Evolutionary conservation across 176 grass and related monocot species (phyloP).

Genomic region (Ananas comosus): DNA sequence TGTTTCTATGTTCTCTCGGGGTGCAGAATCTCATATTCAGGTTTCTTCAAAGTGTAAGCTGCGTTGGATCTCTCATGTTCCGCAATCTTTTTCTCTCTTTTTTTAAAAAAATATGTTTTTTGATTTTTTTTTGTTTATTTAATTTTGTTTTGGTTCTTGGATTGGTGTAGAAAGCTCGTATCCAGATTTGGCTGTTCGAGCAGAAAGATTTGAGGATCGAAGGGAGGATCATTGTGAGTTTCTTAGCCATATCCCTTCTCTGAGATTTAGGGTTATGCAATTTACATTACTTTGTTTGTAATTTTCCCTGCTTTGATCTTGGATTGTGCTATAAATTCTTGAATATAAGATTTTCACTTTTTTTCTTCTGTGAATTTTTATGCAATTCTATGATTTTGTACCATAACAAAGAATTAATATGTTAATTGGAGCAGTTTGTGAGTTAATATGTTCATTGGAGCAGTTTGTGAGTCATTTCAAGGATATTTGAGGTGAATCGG

Average conservation of each 20-base stretch:
- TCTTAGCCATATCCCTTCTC: not conserved
- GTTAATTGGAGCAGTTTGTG: no score
- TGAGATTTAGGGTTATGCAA: no score
- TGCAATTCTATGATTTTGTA: no score
- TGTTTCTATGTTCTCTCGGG: not conserved
- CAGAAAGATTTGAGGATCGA: slow-evolving; percentile 93
- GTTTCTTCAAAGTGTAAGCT: slow-evolving; percentile 97
- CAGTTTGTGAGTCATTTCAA: no score
- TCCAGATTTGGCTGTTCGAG: slow-evolving; percentile 95
- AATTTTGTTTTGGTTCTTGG: not conserved
- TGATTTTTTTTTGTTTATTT: slow-evolving; percentile 7
- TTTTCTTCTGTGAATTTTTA: no score
- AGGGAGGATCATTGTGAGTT: slow-evolving; percentile 80
- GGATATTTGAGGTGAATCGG: no score
- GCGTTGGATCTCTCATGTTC: not conserved
- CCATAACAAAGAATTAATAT: no score
- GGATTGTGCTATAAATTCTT: no score
- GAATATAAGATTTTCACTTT: no score
- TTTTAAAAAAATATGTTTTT: not conserved
- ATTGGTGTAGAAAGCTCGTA: slow-evolving; percentile 79
- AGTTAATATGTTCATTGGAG: no score
- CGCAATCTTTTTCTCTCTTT: not conserved
- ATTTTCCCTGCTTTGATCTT: no score
- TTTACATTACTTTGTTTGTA: no score
- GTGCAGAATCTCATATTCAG: slow-evolving; percentile 89